A percentile compares a stretch with the other conserved stretches of the same genome.
These are phyloP conservation scores for Geotrichum histeridarum DNA, from an alignment of 1,139 yeast species.

Conservation along the genomic window DNA sequence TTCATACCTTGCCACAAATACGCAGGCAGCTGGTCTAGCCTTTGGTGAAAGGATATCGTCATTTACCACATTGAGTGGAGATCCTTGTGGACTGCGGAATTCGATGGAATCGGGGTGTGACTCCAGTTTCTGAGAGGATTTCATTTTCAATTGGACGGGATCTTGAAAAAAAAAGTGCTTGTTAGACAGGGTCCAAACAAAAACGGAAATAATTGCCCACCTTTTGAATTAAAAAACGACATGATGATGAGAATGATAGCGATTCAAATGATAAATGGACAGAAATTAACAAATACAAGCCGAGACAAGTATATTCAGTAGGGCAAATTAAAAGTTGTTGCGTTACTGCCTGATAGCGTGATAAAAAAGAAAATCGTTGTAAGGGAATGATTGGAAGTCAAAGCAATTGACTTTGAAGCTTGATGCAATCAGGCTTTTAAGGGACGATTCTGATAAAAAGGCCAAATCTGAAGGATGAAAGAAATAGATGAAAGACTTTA, in stretches of 20 bases:
- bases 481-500: not conserved
- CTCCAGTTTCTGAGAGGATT: not conserved
- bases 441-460: no score
- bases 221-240: constrained; percentile 18
- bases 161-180: constrained; percentile 5
- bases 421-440: not conserved
- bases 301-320: not conserved
- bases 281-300: not conserved
- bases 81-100: not conserved
- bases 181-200: constrained; percentile 8
- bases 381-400: constrained; percentile 1
- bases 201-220: constrained; percentile 8
- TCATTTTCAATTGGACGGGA: constrained; percentile 13
- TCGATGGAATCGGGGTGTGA: not conserved
- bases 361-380: not conserved
- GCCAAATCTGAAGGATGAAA: not conserved
- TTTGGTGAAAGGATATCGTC: constrained; percentile 7
- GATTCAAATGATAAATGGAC: not conserved
- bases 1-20: constrained; percentile 64
- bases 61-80: not conserved
- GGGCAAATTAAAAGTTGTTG: not conserved
- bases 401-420: constrained; percentile 4
- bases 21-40: constrained; percentile 71
- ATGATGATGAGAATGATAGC: not conserved
- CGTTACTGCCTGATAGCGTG: not conserved